phyloP scores from a whole-genome alignment of 179 eudicot species.

The Silene noctiflora region DNA sequence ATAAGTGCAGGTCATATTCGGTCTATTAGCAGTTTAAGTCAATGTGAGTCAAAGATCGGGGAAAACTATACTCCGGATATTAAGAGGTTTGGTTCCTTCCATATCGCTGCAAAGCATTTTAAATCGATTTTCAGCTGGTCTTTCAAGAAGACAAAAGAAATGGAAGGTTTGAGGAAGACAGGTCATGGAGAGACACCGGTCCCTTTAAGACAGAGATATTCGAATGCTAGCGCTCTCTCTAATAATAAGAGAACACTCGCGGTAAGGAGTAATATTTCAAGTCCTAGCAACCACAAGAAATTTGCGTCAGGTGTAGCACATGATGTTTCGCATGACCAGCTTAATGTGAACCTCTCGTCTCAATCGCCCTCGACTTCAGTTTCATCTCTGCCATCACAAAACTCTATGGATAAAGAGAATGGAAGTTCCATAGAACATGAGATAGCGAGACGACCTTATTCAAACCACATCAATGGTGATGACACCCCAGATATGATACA shows the following conservation, averaged over 20 bases:
- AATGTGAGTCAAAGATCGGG: conserved; percentile 31
- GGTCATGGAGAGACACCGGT: conserved; percentile 36
- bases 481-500: conserved; percentile 29
- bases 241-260: conserved; percentile 73
- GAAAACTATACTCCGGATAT: conserved; percentile 23
- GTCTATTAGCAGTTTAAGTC: conserved; percentile 38
- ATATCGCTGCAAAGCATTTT: conserved; percentile 44
- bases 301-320: conserved; percentile 57
- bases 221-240: conserved; percentile 41
- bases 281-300: conserved; percentile 73
- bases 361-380: conserved; percentile 57
- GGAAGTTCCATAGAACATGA: conserved; percentile 40
- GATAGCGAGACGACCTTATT: conserved; percentile 42
- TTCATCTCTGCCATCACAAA: conserved; percentile 49
- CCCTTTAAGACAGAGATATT: conserved; percentile 64
- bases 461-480: conserved; percentile 29
- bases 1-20: conserved; percentile 27
- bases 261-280: conserved; percentile 67
- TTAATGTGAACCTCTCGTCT: conserved; percentile 29
- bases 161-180: conserved; percentile 24
- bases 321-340: conserved; percentile 54
- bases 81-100: conserved; percentile 37
- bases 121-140: conserved; percentile 70
- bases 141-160: conserved; percentile 29
- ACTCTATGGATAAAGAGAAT: conserved; percentile 54